Percentiles rank a stretch among this genome's conserved stretches.
Conservation (phyloP, 2,329 filamentous ascomycete species). For the Simplicillium sp. region DNA sequence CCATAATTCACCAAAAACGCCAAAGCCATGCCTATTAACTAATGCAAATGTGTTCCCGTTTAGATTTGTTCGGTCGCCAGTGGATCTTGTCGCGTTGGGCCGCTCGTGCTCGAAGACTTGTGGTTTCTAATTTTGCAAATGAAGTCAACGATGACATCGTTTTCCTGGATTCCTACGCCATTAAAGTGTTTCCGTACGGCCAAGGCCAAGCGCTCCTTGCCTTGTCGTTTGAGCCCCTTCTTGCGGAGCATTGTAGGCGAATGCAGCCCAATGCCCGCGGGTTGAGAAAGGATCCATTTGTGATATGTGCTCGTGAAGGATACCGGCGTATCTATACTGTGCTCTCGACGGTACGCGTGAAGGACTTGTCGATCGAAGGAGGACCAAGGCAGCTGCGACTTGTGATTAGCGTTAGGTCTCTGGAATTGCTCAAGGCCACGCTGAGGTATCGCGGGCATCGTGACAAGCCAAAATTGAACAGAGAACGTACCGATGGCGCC, state of each 20-base stretch:
- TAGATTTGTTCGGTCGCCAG: background rate
- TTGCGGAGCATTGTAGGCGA: slow-evolving; percentile 68
- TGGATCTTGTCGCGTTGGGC: too few species aligned
- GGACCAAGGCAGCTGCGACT: slow-evolving; percentile 51
- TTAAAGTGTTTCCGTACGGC: slow-evolving; percentile 79
- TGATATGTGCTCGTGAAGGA: slow-evolving; percentile 58
- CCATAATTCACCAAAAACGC: background rate
- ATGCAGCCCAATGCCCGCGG: slow-evolving; percentile 56
- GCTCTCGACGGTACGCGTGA: slow-evolving; percentile 65
- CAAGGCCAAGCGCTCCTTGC: slow-evolving; percentile 62
- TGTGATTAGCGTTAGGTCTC: too few species aligned
- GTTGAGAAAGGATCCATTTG: slow-evolving; percentile 50
- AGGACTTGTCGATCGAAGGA: slow-evolving; percentile 59
- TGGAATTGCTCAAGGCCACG: too few species aligned
- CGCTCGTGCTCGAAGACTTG: slow-evolving; percentile 5
- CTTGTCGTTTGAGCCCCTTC: slow-evolving; percentile 55
- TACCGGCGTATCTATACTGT: slow-evolving; percentile 61
- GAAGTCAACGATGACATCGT: slow-evolving; percentile 72
- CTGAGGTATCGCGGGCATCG: background rate
- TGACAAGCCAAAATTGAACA: background rate
- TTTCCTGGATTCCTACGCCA: slow-evolving; percentile 67
- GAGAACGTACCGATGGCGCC: slow-evolving; percentile 22
- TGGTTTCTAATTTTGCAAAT: slow-evolving; percentile 54
- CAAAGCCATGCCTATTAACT: background rate
- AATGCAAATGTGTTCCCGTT: background rate